These are phyloP conservation scores for Skeletonema tropicum DNA, from an alignment of 108 stramenopile species.

Conservation along the genomic window DNA sequence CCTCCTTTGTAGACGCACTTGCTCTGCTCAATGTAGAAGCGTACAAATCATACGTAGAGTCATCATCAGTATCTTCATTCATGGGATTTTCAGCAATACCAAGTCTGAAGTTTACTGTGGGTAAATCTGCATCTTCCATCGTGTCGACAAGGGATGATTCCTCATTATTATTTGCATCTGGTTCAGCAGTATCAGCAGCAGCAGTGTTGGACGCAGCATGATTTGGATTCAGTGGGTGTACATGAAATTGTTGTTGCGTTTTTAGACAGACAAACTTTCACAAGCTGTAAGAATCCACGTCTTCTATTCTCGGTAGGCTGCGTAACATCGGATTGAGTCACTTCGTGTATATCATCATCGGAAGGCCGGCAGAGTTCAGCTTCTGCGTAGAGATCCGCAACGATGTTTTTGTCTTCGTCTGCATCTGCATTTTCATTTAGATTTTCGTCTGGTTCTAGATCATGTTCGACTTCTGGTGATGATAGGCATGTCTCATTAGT, in stretches of 20 bases:
- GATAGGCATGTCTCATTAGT: neutral
- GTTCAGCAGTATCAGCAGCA: neutral
- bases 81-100: neutral
- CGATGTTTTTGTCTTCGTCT: neutral
- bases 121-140: conserved; percentile 12
- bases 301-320: neutral
- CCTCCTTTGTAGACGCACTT: conserved; percentile 11
- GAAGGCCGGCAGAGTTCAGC: neutral
- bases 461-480: neutral
- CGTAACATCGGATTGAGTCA: conserved; percentile 1
- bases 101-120: neutral
- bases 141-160: conserved; percentile 27
- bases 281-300: neutral
- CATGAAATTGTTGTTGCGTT: neutral
- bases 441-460: neutral
- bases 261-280: neutral
- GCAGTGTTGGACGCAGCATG: neutral
- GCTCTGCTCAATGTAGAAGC: conserved; percentile 29
- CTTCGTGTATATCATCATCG: neutral
- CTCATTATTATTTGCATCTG: neutral
- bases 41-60: conserved; percentile 14
- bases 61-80: neutral
- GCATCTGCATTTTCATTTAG: neutral
- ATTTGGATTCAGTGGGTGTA: neutral
- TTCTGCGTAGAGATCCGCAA: neutral